These are phyloP conservation scores for Hirsutella thompsonii DNA, from an alignment of 2,329 filamentous ascomycete genomes.

Conservation along the genomic window DNA sequence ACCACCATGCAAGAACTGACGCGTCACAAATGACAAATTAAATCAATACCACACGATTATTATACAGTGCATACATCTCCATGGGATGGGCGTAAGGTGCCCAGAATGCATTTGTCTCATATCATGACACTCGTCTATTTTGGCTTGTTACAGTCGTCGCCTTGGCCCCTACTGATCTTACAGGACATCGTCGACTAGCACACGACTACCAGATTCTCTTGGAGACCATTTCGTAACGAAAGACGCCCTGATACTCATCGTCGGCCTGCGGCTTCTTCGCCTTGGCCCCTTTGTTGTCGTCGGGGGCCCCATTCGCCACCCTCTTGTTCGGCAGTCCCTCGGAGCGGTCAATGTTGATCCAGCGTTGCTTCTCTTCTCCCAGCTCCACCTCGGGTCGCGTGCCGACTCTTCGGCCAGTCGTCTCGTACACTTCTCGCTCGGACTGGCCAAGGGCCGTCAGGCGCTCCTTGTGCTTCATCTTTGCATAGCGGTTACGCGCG, in stretches of 20 bases:
- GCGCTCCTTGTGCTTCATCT: slow-evolving; percentile 63
- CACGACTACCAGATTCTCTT: slow-evolving; percentile 93
- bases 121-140: no score
- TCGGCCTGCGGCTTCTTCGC: slow-evolving; percentile 32
- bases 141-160: no score
- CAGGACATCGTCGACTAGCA: no score
- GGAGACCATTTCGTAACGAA: slow-evolving; percentile 88
- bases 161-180: no score
- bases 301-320: slow-evolving; percentile 36
- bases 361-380: slow-evolving; percentile 70
- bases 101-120: no score
- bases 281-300: slow-evolving; percentile 17
- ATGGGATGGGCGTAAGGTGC: no score
- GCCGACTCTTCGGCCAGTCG: slow-evolving; percentile 63
- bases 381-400: slow-evolving; percentile 81
- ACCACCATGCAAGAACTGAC: no score
- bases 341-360: slow-evolving; percentile 77
- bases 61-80: no score
- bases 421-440: slow-evolving; percentile 46
- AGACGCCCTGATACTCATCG: slow-evolving; percentile 46
- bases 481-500: slow-evolving; percentile 62
- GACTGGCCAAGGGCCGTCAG: slow-evolving; percentile 29
- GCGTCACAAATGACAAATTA: no score
- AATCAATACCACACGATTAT: no score
- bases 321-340: slow-evolving; percentile 47